Conservation (phyloP, 371 early-diverging fungal genomes). For the Mucor piriformis region DNA sequence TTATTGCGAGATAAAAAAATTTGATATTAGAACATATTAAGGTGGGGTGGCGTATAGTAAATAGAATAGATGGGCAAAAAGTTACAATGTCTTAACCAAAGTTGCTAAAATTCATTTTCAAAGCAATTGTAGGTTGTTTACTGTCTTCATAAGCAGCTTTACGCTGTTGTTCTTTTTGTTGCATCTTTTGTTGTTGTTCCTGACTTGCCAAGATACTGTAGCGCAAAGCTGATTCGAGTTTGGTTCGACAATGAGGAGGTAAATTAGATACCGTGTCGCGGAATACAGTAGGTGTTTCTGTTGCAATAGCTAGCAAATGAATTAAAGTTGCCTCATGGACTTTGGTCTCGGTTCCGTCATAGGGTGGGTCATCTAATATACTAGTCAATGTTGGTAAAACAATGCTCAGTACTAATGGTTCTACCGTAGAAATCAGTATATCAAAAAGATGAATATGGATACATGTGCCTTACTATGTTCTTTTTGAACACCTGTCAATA, state of each 20-base stretch:
- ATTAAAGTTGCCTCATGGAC: conserved; percentile 38
- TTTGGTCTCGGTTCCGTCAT: conserved; percentile 21
- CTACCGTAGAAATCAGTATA: conserved; percentile 17
- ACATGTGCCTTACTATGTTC: conserved; percentile 42
- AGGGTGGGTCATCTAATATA: conserved; percentile 42
- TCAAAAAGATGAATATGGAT: background rate
- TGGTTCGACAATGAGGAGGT: conserved; percentile 30
- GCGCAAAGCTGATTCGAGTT: conserved; percentile 52
- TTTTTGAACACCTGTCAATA: conserved; percentile 31
- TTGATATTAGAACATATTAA: too few species aligned
- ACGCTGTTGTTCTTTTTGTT: conserved; percentile 32
- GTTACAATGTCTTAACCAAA: conserved; percentile 27
- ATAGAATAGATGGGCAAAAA: too few species aligned
- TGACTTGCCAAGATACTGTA: conserved; percentile 46
- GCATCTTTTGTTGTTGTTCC: conserved; percentile 38
- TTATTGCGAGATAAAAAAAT: too few species aligned
- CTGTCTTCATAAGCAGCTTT: conserved; percentile 29
- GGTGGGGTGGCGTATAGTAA: too few species aligned
- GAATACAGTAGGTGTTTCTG: conserved; percentile 38
- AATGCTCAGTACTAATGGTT: conserved; percentile 28
- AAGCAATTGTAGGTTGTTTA: conserved; percentile 53
- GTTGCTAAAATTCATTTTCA: conserved; percentile 60
- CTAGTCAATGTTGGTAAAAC: conserved; percentile 45
- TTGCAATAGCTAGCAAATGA: conserved; percentile 45
- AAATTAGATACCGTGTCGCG: conserved; percentile 39